Conservation (phyloP, 1,284 basidiomycete genomes). For the Sporisorium scitamineum region DNA sequence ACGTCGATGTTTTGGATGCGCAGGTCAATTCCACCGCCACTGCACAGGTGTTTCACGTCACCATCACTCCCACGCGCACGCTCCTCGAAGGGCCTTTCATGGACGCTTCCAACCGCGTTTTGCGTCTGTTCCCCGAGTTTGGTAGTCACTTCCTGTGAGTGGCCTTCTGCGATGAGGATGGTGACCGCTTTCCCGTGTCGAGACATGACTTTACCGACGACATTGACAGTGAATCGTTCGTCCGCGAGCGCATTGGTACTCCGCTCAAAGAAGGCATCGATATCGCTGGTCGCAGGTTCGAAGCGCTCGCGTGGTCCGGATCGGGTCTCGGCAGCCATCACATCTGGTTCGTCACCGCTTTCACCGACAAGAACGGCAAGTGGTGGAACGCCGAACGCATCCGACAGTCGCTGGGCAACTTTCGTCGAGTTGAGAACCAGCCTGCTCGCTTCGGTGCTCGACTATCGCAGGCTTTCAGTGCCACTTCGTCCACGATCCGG, state of each 20-base stretch:
- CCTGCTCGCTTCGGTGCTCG: slow-evolving; percentile 36
- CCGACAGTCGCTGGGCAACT: slow-evolving; percentile 31
- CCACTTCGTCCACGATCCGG: slow-evolving; percentile 34
- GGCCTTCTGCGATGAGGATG: slow-evolving; percentile 36
- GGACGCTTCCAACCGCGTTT: slow-evolving; percentile 35
- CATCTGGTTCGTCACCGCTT: slow-evolving; percentile 40
- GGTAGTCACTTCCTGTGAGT: slow-evolving; percentile 35
- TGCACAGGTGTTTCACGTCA: slow-evolving; percentile 34
- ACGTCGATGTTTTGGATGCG: slow-evolving; percentile 6
- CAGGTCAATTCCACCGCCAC: slow-evolving; percentile 17
- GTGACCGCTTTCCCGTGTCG: slow-evolving; percentile 37
- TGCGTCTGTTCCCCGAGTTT: slow-evolving; percentile 35
- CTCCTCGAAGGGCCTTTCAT: slow-evolving; percentile 35
- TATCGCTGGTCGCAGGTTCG: slow-evolving; percentile 31
- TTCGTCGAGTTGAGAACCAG: slow-evolving; percentile 15
- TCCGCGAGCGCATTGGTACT: slow-evolving; percentile 30
- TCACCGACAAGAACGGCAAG: slow-evolving; percentile 28
- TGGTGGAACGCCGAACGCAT: slow-evolving; percentile 35
- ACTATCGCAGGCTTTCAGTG: slow-evolving; percentile 43
- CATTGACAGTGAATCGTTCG: slow-evolving; percentile 36
- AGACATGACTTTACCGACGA: slow-evolving; percentile 30
- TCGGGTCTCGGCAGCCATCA: slow-evolving; percentile 36
- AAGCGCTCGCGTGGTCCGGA: slow-evolving; percentile 40
- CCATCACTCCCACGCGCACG: slow-evolving; percentile 28
- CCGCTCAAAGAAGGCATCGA: slow-evolving; percentile 32